Conservation (phyloP, 169 alveolate genomes). For the Perkinsus marinus region DNA sequence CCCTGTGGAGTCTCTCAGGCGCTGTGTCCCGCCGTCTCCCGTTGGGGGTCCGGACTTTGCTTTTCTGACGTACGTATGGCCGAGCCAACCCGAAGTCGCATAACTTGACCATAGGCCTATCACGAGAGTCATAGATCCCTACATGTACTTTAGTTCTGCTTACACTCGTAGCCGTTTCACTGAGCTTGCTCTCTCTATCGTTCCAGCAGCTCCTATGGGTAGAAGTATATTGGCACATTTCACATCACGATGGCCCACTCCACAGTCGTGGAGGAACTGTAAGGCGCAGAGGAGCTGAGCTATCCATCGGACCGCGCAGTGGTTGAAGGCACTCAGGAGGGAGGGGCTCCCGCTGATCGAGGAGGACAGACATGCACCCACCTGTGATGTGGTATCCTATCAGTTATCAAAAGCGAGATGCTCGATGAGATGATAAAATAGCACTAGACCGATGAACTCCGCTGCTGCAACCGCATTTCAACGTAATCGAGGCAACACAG, state of each 20-base stretch:
- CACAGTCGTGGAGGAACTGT: neutral
- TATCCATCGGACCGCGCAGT: neutral
- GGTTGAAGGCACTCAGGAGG: neutral
- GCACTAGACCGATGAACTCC: too few species aligned
- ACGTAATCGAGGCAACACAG: too few species aligned
- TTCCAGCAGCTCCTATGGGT: neutral
- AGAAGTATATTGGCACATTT: neutral
- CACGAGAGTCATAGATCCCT: neutral
- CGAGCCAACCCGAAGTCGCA: neutral
- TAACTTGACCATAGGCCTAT: neutral
- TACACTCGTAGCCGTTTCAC: neutral
- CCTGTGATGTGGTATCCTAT: too few species aligned
- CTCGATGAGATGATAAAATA: too few species aligned
- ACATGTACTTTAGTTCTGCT: neutral
- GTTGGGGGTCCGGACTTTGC: neutral
- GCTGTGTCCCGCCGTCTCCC: neutral
- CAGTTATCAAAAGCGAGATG: too few species aligned
- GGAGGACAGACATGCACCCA: neutral
- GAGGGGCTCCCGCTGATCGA: neutral
- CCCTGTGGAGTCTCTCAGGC: neutral
- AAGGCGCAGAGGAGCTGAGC: neutral
- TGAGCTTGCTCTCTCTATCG: neutral
- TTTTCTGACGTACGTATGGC: neutral
- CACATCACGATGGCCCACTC: neutral
- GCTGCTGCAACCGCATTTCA: too few species aligned